Conservation (phyloP, 352 stramenopile genomes). For the Pythium guiyangense region DNA sequence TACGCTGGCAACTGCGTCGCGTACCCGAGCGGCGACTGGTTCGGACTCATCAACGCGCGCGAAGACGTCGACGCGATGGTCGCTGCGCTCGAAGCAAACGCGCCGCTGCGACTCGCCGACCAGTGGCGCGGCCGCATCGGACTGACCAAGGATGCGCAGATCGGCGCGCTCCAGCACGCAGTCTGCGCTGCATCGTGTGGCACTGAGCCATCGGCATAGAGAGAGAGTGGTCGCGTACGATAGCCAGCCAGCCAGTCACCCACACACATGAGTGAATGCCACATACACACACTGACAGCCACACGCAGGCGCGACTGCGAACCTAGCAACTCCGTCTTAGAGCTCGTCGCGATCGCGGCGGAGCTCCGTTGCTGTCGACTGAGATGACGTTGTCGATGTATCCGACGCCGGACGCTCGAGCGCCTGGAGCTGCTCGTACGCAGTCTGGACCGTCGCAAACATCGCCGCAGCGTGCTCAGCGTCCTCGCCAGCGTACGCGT, state of each 20-base stretch:
- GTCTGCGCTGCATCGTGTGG: slow-evolving; percentile 1
- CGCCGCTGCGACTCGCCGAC: slow-evolving; percentile 38
- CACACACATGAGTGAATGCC: too few species aligned
- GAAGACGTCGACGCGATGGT: slow-evolving; percentile 41
- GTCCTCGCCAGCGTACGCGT: slow-evolving; percentile 19
- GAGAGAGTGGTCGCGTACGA: too few species aligned
- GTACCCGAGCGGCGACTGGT: slow-evolving; percentile 77
- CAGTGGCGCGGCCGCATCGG: slow-evolving; percentile 67
- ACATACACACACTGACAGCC: too few species aligned
- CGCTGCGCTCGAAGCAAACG: slow-evolving; percentile 28
- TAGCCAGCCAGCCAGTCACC: too few species aligned
- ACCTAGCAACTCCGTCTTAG: background rate
- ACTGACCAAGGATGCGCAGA: slow-evolving; percentile 45
- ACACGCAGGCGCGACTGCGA: too few species aligned
- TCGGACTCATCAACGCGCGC: slow-evolving; percentile 58
- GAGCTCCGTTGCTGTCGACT: too few species aligned
- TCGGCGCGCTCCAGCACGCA: slow-evolving; percentile 33
- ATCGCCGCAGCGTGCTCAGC: slow-evolving; percentile 9
- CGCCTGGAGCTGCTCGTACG: slow-evolving; percentile 20
- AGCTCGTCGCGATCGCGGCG: too few species aligned
- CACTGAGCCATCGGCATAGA: too few species aligned
- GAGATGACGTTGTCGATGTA: too few species aligned
- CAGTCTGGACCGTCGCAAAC: slow-evolving; percentile 22
- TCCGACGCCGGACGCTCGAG: too few species aligned
- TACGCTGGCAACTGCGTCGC: slow-evolving; percentile 70